Evolutionary conservation across 495 filamentous ascomycete genomes (phyloP).

Genomic region (Extremus antarcticus): DNA sequence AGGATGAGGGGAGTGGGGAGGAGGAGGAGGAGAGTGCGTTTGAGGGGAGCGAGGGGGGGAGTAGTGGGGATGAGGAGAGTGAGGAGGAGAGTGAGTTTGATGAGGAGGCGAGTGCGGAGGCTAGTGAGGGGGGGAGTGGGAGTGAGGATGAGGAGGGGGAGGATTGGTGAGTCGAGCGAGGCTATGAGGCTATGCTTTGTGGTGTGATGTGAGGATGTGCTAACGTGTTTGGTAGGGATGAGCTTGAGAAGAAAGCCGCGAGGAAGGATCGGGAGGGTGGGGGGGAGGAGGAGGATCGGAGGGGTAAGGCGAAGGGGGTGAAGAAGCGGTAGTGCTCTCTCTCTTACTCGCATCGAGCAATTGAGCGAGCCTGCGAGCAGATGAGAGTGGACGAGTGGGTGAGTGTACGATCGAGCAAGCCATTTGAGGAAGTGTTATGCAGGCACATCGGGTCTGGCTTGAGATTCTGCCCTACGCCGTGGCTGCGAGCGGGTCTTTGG

Average conservation of each 20-base stretch:
- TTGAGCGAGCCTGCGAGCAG: too few relatives aligned
- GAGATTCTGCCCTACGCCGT: too few relatives aligned
- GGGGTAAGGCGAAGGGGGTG: conserved; percentile 42
- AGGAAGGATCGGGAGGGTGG: conserved; percentile 70
- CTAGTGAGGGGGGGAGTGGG: conserved; percentile 47
- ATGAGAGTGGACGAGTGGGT: too few relatives aligned
- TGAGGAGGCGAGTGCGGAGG: conserved; percentile 72
- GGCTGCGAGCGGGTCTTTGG: too few relatives aligned
- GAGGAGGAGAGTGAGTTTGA: conserved; percentile 88
- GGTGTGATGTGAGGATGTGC: conserved; percentile 43
- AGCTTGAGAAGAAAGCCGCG: conserved; percentile 80
- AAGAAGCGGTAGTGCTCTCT: conserved; percentile 2
- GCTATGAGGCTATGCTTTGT: neutral
- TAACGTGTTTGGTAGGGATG: conserved; percentile 45
- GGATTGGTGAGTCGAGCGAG: conserved; percentile 11
- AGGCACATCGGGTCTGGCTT: too few relatives aligned
- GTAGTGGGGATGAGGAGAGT: conserved; percentile 66
- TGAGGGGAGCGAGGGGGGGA: conserved; percentile 72
- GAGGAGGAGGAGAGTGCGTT: conserved; percentile 87
- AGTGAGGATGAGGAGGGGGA: conserved; percentile 71
- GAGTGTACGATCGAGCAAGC: too few relatives aligned
- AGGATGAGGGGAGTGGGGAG: conserved; percentile 67
- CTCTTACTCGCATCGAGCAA: too few relatives aligned
- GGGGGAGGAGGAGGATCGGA: conserved; percentile 58
- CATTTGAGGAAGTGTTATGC: too few relatives aligned